Evolutionary conservation across 192 early-diverging fungal species (phyloP).

Genomic region (Rhizophagus prolifer): DNA sequence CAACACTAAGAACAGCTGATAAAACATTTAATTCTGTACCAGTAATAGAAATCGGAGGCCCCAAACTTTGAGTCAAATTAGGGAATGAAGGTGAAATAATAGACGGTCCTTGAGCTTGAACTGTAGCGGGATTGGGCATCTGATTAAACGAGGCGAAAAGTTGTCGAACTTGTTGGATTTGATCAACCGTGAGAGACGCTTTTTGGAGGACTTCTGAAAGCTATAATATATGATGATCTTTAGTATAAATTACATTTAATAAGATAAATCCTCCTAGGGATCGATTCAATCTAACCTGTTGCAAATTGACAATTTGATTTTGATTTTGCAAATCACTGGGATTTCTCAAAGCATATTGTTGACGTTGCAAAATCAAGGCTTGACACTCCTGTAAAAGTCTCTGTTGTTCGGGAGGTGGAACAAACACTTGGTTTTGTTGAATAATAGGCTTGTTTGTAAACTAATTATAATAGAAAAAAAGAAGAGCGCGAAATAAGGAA

Average conservation of each 20-base stretch:
- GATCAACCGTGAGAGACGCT: conserved; percentile 42
- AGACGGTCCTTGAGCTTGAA: conserved; percentile 4
- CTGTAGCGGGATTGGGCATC: conserved; percentile 32
- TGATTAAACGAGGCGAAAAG: conserved; percentile 35
- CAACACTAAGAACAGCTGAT: background rate
- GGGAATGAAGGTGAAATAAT: background rate
- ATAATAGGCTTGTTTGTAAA: background rate
- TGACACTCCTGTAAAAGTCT: conserved; percentile 24
- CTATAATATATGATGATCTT: conserved; percentile 38
- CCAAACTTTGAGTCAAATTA: background rate
- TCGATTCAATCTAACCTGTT: conserved; percentile 11
- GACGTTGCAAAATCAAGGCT: conserved; percentile 9
- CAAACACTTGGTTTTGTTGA: conserved; percentile 25
- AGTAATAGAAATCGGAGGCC: conserved; percentile 2
- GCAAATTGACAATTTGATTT: conserved; percentile 24
- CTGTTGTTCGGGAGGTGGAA: conserved; percentile 25
- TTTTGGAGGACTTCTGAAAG: conserved; percentile 45
- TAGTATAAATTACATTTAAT: background rate
- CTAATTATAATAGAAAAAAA: conserved; percentile 17
- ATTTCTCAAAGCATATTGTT: conserved; percentile 28
- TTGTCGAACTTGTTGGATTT: conserved; percentile 47
- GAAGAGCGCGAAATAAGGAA: background rate
- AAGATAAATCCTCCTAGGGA: background rate
- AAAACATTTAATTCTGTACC: conserved; percentile 2
- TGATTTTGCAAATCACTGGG: conserved; percentile 25